Conservation (phyloP, 2,329 filamentous ascomycete species). For the Keithomyces neogunnii region DNA sequence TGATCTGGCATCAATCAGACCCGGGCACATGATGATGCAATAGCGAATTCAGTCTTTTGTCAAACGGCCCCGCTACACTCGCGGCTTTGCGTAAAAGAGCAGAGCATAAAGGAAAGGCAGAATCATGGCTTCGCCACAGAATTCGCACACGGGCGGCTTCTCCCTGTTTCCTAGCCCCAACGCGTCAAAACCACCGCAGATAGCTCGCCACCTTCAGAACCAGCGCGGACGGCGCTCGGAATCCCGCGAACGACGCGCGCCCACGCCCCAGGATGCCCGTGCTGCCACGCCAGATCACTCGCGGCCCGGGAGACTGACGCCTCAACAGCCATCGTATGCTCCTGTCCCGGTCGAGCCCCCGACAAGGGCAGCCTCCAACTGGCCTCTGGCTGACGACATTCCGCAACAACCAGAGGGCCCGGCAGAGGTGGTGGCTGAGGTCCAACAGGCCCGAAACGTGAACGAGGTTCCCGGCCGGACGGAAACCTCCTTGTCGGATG, state of each 20-base stretch:
- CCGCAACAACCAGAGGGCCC: neutral
- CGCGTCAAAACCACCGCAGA: conserved; percentile 17
- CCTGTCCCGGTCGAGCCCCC: neutral
- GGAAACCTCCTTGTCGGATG: conserved; percentile 43
- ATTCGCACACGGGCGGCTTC: conserved; percentile 22
- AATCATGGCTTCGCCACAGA: conserved; percentile 1
- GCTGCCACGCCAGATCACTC: conserved; percentile 14
- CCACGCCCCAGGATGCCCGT: conserved; percentile 25
- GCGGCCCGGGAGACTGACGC: neutral
- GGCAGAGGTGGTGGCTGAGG: conserved; percentile 12
- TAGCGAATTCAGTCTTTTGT: too few species aligned
- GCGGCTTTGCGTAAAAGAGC: too few species aligned
- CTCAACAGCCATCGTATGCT: conserved; percentile 7
- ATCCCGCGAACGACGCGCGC: conserved; percentile 26
- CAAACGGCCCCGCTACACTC: too few species aligned
- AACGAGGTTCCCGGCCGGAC: conserved; percentile 36
- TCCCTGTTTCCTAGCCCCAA: conserved; percentile 49
- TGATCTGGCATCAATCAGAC: too few species aligned
- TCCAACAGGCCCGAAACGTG: conserved; percentile 32
- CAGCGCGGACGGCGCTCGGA: conserved; percentile 26
- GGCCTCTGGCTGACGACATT: conserved; percentile 1
- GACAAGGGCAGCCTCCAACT: conserved; percentile 3
- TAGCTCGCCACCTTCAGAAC: conserved; percentile 10
- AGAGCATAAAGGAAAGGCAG: neutral
- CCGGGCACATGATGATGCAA: too few species aligned